Base-by-base conservation (phyloP, 805 yeast genomes). In the Phaffomyces antillensis region DNA sequence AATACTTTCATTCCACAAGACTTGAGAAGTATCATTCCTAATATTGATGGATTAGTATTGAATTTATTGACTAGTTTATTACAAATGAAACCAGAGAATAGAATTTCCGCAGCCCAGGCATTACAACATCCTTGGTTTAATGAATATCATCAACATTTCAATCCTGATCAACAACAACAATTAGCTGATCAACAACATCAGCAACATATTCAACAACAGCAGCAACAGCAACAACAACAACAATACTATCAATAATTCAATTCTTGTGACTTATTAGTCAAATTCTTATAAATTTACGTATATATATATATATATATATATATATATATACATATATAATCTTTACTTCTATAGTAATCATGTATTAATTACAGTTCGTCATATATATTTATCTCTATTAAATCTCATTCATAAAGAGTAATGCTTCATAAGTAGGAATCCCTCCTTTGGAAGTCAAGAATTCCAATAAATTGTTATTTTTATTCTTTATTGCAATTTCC, bases 91-190 rank as follows among this genome's bases (percentile, higher is more conserved):
- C 99, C 99, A n/a, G 89, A 95, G 41, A 77, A 81, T 54, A 75
- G 99, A 64, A 84, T 93, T 54, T 83, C 95, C 56, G 99, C 99
- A 45, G 88, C 88, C 62, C 77, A 96, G 52, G 96, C 98, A 4
- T 73, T 90, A 47, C 66, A 77, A 53, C 98, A 91, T 65, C 95
- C 96, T 5, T 93, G 95, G 95, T 86, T 87, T 61, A 82, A 80
- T 45, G 95, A 87, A 55, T 81, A 76, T 26, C 71, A 79, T 45
- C 66, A 63, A 15, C 53, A 52, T 35, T 46, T 41, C 36, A 40
- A 28, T 9, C 17, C 32, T 10, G 43, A 40, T 23, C 39, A 23
- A 25, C 24, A 39, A 18, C 47, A 34, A 26, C 42, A 41, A 6
- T 39, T 23, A 24, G 32, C 26, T 6, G 39, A 34, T n/a, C 38